Evolutionary conservation across 352 stramenopile species (phyloP).

Genomic region (Pythium dissimile): DNA sequence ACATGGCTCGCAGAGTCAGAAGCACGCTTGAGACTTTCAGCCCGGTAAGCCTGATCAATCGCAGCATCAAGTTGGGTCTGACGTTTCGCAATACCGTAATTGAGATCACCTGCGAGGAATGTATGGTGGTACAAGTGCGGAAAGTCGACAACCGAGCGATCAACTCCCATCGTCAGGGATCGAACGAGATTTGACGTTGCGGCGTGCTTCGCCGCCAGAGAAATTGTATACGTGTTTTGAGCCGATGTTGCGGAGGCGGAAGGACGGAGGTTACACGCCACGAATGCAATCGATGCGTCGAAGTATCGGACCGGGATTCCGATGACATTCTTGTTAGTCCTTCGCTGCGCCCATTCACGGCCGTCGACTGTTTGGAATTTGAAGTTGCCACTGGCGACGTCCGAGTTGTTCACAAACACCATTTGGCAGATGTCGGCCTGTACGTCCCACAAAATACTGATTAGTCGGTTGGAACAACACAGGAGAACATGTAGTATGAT

Average conservation of each 20-base stretch:
- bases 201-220: conserved; percentile 45
- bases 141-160: conserved; percentile 70
- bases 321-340: conserved; percentile 70
- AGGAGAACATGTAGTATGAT: too few relatives aligned
- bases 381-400: conserved; percentile 76
- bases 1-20: conserved; percentile 52
- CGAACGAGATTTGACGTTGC: conserved; percentile 63
- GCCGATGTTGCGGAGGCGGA: conserved; percentile 13
- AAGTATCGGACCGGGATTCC: conserved; percentile 81
- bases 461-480: too few relatives aligned
- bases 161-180: conserved; percentile 73
- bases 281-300: conserved; percentile 78
- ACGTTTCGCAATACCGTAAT: conserved; percentile 66
- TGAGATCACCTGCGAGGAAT: conserved; percentile 73
- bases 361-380: conserved; percentile 60
- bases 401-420: conserved; percentile 80
- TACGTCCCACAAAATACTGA: not conserved
- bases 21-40: conserved; percentile 48
- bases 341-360: conserved; percentile 64
- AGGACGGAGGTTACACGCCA: conserved; percentile 64
- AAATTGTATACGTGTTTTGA: conserved; percentile 25
- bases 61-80: conserved; percentile 25
- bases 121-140: conserved; percentile 83
- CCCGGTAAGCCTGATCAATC: conserved; percentile 75
- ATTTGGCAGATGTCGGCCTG: conserved; percentile 76